phyloP scores from a whole-genome alignment of 2,329 filamentous ascomycete genomes.

The Chaetomiaceae sp. region DNA sequence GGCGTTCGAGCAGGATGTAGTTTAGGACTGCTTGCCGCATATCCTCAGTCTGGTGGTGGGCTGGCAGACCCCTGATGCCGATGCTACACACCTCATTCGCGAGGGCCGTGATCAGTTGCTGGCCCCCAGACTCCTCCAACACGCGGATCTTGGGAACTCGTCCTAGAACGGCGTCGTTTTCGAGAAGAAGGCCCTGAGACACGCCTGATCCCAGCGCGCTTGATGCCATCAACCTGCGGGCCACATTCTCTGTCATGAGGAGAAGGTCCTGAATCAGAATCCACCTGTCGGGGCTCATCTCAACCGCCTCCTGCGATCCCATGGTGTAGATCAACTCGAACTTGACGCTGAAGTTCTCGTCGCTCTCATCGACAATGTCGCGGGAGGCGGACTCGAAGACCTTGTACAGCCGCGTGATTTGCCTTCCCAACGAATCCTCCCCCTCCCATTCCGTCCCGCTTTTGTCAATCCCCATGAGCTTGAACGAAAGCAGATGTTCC shows the following conservation, averaged over 20 bases:
- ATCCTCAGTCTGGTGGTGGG: constrained; percentile 32
- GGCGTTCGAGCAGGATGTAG: constrained; percentile 39
- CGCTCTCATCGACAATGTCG: constrained; percentile 62
- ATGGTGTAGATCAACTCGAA: constrained; percentile 56
- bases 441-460: constrained; percentile 32
- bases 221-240: constrained; percentile 22
- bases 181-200: constrained; percentile 37
- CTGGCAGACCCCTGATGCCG: constrained; percentile 43
- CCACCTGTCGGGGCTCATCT: constrained; percentile 56
- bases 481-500: constrained; percentile 62
- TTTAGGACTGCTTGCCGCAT: constrained; percentile 19
- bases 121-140: constrained; percentile 33
- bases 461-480: constrained; percentile 55
- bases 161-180: constrained; percentile 35
- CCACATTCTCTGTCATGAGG: constrained; percentile 37
- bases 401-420: constrained; percentile 47
- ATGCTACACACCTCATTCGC: constrained; percentile 38
- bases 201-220: no score
- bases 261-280: constrained; percentile 49
- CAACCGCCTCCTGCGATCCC: constrained; percentile 43
- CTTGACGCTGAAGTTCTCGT: constrained; percentile 48
- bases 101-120: constrained; percentile 30
- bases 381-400: constrained; percentile 47
- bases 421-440: constrained; percentile 27
- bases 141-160: constrained; percentile 48